Conservation (phyloP, 148 eudicot genomes). For the Heliamphora exappendiculata region DNA sequence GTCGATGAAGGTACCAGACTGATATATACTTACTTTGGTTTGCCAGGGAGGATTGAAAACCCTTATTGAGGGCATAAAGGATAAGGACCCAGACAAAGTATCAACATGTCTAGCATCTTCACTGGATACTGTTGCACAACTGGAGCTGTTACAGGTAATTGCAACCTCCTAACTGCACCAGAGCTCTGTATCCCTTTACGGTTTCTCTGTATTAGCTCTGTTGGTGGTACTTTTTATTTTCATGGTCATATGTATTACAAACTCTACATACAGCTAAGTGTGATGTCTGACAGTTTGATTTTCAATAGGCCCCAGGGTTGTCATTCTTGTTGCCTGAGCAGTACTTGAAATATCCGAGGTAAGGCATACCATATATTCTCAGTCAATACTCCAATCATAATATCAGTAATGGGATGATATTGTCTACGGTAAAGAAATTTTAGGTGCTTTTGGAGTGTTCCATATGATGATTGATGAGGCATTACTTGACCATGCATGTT, state of each 20-base stretch:
- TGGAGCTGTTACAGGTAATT: slow-evolving; percentile 89
- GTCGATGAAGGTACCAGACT: background rate
- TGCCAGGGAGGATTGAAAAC: slow-evolving; percentile 68
- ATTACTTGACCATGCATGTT: background rate
- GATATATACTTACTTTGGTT: slow-evolving; percentile 6
- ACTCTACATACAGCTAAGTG: background rate
- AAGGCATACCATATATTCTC: slow-evolving; percentile 18
- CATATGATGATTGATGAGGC: background rate
- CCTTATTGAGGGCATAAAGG: slow-evolving; percentile 62
- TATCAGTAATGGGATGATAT: background rate
- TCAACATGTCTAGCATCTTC: slow-evolving; percentile 84
- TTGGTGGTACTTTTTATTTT: slow-evolving; percentile 9
- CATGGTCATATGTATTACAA: slow-evolving; percentile 6
- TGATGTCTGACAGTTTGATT: slow-evolving; percentile 15
- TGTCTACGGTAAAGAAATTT: background rate
- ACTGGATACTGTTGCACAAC: slow-evolving; percentile 72
- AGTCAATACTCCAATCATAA: background rate
- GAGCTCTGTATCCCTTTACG: background rate
- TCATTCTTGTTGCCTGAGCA: slow-evolving; percentile 84
- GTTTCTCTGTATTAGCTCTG: background rate
- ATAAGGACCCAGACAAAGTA: slow-evolving; percentile 84
- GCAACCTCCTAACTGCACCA: background rate
- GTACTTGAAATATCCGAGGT: slow-evolving; percentile 80
- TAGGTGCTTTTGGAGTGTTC: background rate
- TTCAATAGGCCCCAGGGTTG: slow-evolving; percentile 89